These are phyloP conservation scores for Piper longum DNA, from an alignment of 164 flowering plant genomes.

Conservation along the genomic window DNA sequence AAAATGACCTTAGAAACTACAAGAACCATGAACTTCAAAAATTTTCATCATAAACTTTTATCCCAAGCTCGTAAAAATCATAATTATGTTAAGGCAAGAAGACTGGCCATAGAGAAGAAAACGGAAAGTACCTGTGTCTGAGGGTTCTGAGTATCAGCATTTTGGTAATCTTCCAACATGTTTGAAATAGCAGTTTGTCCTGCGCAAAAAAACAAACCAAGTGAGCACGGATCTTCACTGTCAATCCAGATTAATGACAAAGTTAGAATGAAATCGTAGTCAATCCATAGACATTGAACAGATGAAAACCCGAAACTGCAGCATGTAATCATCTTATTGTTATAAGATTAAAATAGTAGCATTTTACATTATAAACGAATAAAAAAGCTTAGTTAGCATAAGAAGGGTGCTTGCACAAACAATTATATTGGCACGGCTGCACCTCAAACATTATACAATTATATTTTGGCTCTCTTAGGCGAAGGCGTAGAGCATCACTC, in stretches of 20 bases:
- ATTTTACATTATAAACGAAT: neutral
- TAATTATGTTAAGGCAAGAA: neutral
- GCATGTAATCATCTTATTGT: no score
- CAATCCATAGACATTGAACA: no score
- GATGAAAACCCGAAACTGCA: no score
- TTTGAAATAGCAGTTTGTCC: slow-evolving; percentile 43
- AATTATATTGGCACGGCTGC: neutral
- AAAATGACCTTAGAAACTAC: slow-evolving; percentile 1
- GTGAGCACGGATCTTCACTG: neutral
- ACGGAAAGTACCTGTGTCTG: slow-evolving; percentile 32
- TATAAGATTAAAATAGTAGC: neutral
- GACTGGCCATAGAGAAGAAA: neutral
- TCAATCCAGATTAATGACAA: no score
- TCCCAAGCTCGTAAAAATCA: no score
- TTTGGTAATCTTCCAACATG: slow-evolving; percentile 43
- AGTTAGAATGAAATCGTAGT: no score
- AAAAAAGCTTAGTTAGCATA: neutral
- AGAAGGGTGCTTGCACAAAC: neutral
- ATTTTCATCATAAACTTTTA: neutral
- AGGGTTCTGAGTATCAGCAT: slow-evolving; percentile 60
- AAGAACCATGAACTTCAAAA: neutral
- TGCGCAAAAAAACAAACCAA: slow-evolving; percentile 9
- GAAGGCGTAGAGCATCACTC: neutral
- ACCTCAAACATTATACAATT: neutral
- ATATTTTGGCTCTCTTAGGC: neutral